Base-by-base conservation (phyloP, 108 stramenopile species). In the Nannochloropsis oceanica region DNA sequence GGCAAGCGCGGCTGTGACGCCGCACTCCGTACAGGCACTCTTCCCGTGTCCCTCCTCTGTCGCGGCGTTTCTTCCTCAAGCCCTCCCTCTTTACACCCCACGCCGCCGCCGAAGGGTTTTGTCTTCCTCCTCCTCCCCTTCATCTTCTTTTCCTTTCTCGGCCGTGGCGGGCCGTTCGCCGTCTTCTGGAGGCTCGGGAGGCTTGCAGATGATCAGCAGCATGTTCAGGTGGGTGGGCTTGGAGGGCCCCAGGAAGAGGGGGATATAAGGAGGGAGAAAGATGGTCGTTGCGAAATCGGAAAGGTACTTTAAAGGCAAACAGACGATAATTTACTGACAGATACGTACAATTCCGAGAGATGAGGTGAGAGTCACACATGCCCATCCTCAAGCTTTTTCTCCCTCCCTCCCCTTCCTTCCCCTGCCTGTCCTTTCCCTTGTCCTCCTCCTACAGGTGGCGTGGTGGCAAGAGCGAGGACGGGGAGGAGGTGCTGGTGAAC, bases 401-500 rank as follows among this genome's bases (percentile, higher is more conserved):
- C 34, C 34, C 34, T 34, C 34, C 34, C 34, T 73, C 1, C n/a
- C 59, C 5, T 73, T 9, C n/a, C 59, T 73, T 73, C 59, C 59
- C n/a, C 59, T 73, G 59, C 59, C n/a, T 73, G 18, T 10, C 59
- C n/a, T 73, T 5, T 73, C 9, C 59, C 9, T 9, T n/a, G 22
- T 18, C 2, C 18, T 73, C 59, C n/a, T 18, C 9, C 22, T 9
- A n/a, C 59, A 73, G 59, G n/a, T 73, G 59, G 59, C 59, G 59
- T 18, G 59, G 59, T 10, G 59, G 86, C 87, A 84, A 90, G 91
- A 80, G 10, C 59, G 59, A 73, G n/a, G 59, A 73, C 59, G 59
- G n/a, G n/a, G 59, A 73, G n/a, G 91, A 93, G 81, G 92, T 93
- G 7, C 91, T 92, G 18, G 93, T 96, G n/a, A 90, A 92, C 2